Base-by-base conservation (phyloP, 805 yeast species). In the Saturnispora kantuleensis region DNA sequence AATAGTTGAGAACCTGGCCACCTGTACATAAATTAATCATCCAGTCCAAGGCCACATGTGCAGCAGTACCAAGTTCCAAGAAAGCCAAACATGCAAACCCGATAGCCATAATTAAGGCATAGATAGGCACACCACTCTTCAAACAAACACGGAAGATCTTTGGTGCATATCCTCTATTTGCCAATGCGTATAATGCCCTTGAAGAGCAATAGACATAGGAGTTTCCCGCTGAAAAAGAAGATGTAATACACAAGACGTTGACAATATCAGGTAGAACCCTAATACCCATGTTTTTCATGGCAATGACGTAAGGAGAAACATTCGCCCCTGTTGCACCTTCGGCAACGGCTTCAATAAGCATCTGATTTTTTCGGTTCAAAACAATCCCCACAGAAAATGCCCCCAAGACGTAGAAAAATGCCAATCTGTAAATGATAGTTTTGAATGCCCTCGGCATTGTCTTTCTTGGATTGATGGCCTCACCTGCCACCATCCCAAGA, bases 141-240 rank as follows among this genome's bases (percentile, higher is more conserved):
- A 77, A 73, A 55, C 90, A 81, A 49, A 64, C 67, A 10, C 75
- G 64, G 52, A 86, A 83, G 37, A 83, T 52, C 33, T 65, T 65
- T 10, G 95, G 95, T 1, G 93, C 90, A 49, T 76, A 74, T 0
- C 90, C 88, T 53, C 74, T 77, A 29, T 74, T 62, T 0, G 93
- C 83, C 60, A 84, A 66, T 2, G 86, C 86, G 58, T 79, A 79
- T 17, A 85, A 65, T 0, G 84, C 69, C 56, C 77, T 63, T 7
- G 87, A 74, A 0, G 90, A 80, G 48, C 87, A 79, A 56, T 76
- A 84, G 31, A 84, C 75, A 58, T 79, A 82, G 1, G 90, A 82
- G 59, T 85, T 85, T 43, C 95, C 95, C 2, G 95, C 88, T 31
- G 88, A 79, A 52, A 85, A 81, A 0, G 89, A 83, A 1, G 93